A percentile compares a stretch with the other conserved stretches of the same genome.
Evolutionary conservation across 805 yeast species (phyloP).

Genomic region (Suhomyces tanzawaensis): DNA sequence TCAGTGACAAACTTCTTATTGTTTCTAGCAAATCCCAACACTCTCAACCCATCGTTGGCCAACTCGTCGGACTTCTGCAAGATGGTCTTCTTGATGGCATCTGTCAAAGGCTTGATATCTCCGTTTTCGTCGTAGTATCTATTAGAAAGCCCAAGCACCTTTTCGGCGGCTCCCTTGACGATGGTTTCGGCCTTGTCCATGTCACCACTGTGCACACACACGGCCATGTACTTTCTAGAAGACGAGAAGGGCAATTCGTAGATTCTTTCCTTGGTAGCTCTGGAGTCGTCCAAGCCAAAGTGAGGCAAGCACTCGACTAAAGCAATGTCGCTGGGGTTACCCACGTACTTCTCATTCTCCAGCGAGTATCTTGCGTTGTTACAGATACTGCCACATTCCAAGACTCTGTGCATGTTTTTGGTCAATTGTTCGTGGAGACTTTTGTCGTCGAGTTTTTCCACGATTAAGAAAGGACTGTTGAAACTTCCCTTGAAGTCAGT

Average conservation of each 20-base stretch:
- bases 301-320: slow-evolving; percentile 68
- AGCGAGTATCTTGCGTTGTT: slow-evolving; percentile 69
- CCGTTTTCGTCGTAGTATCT: slow-evolving; percentile 59
- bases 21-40: slow-evolving; percentile 70
- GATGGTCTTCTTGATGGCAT: slow-evolving; percentile 47
- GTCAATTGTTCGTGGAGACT: slow-evolving; percentile 46
- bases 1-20: slow-evolving; percentile 31
- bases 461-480: slow-evolving; percentile 39
- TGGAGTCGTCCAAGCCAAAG: slow-evolving; percentile 69
- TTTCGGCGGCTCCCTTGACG: slow-evolving; percentile 91
- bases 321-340: slow-evolving; percentile 96
- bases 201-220: slow-evolving; percentile 60
- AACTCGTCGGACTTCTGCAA: slow-evolving; percentile 56
- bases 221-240: slow-evolving; percentile 86
- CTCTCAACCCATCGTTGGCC: slow-evolving; percentile 85
- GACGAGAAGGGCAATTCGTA: slow-evolving; percentile 86
- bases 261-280: slow-evolving; percentile 57
- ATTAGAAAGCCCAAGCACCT: slow-evolving; percentile 59
- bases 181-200: slow-evolving; percentile 54
- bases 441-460: slow-evolving; percentile 47
- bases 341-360: slow-evolving; percentile 70
- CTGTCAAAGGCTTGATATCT: slow-evolving; percentile 55
- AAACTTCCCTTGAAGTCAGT: slow-evolving; percentile 49
- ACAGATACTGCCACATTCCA: slow-evolving; percentile 70
- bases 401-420: slow-evolving; percentile 50